phyloP scores from a whole-genome alignment of 768 basidiomycete genomes.

The Kwoniella sp. region DNA sequence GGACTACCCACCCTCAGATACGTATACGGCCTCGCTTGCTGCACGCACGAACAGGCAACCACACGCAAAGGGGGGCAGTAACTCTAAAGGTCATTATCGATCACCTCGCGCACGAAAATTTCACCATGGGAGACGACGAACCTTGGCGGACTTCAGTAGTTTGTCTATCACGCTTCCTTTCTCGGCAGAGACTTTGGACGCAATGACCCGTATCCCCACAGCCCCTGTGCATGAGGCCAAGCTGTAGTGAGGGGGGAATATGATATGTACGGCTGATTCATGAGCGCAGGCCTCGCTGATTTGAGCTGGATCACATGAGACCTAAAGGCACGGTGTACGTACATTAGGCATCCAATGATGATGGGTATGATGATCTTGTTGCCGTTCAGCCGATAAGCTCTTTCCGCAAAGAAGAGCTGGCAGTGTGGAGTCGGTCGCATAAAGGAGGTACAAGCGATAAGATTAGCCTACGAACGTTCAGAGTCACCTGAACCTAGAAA shows the following conservation, averaged over 20 bases:
- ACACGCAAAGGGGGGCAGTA: no score
- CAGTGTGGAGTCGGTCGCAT: no score
- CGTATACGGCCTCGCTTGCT: background rate
- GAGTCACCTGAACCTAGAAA: background rate
- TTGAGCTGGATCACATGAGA: no score
- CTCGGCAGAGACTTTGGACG: background rate
- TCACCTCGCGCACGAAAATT: no score
- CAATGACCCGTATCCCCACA: background rate
- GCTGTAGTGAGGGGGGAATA: background rate
- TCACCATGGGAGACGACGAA: background rate
- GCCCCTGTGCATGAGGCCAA: background rate
- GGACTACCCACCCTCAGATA: background rate
- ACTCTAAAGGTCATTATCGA: background rate
- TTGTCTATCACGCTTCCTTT: background rate
- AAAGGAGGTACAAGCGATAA: background rate
- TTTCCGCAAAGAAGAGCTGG: slow-evolving; percentile 2
- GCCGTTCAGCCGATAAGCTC: slow-evolving; percentile 9
- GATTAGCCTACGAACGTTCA: no score
- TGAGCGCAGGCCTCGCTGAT: no score
- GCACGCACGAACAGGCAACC: background rate
- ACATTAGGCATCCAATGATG: background rate
- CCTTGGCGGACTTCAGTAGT: background rate
- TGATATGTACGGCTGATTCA: no score
- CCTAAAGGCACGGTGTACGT: background rate
- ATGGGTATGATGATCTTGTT: background rate